A percentile compares a stretch with the other conserved stretches of the same genome.
Evolutionary conservation across 371 early-diverging fungal genomes (phyloP).

Genomic region (Mortierella sp.): DNA sequence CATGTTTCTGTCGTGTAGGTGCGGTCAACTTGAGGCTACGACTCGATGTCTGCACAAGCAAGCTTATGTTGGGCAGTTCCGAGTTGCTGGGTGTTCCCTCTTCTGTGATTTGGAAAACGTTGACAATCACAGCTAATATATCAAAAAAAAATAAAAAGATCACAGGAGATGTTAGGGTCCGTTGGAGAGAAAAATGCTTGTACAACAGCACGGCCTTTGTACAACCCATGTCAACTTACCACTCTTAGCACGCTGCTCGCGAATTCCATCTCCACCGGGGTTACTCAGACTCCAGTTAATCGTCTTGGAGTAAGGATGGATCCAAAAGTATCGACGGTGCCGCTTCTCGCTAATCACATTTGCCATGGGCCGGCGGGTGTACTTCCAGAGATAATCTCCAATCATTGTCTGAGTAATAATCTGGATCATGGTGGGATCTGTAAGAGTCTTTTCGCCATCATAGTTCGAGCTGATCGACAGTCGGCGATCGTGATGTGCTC

Average conservation of each 20-base stretch:
- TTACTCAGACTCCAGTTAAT: constrained; percentile 80
- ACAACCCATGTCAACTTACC: no score
- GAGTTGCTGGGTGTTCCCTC: constrained; percentile 48
- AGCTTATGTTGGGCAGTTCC: constrained; percentile 68
- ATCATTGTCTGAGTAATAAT: constrained; percentile 83
- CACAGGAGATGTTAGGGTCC: not conserved
- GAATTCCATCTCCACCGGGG: constrained; percentile 64
- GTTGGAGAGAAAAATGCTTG: no score
- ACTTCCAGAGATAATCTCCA: constrained; percentile 81
- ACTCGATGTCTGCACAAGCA: constrained; percentile 73
- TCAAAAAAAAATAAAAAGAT: not conserved
- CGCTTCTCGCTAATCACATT: constrained; percentile 68
- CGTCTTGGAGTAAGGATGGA: constrained; percentile 83
- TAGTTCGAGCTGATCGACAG: constrained; percentile 39
- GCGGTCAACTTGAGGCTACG: constrained; percentile 81
- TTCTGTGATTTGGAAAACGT: constrained; percentile 68
- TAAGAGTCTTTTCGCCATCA: constrained; percentile 26
- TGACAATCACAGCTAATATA: constrained; percentile 60
- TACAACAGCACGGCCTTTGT: no score
- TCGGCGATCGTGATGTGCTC: constrained; percentile 13
- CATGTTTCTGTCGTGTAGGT: constrained; percentile 71
- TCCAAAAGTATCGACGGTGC: constrained; percentile 81
- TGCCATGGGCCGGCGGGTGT: constrained; percentile 64
- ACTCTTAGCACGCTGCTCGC: constrained; percentile 65
- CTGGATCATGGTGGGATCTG: constrained; percentile 72